phyloP scores from a whole-genome alignment of 176 grass and related monocot species.

The Juncus effusus region DNA sequence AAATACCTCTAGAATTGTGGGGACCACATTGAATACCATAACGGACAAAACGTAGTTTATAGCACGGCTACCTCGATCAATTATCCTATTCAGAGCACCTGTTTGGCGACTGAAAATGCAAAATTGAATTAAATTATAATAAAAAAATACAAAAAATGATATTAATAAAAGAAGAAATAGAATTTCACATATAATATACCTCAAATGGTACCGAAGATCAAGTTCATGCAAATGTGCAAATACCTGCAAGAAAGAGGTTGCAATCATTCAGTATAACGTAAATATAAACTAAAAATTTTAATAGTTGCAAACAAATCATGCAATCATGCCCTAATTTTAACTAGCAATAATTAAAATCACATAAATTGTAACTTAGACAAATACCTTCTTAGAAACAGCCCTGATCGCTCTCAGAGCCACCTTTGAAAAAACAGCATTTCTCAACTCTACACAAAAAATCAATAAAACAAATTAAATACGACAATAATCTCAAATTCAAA shows the following conservation, averaged over 20 bases:
- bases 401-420: constrained; percentile 92
- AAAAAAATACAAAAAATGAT: constrained; percentile 13
- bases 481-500: constrained; percentile 4
- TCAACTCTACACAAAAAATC: constrained; percentile 58
- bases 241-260: constrained; percentile 41
- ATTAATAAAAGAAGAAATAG: not conserved
- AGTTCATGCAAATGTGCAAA: constrained; percentile 96
- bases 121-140: constrained; percentile 15
- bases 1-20: constrained; percentile 88
- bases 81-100: constrained; percentile 92
- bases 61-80: constrained; percentile 92
- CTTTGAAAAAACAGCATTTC: constrained; percentile 95
- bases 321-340: no score
- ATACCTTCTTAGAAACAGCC: constrained; percentile 83
- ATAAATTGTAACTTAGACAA: not conserved
- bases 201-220: constrained; percentile 97
- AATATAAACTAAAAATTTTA: no score
- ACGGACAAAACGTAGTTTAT: constrained; percentile 96
- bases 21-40: constrained; percentile 95
- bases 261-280: not conserved
- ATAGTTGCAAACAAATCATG: no score
- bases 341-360: no score
- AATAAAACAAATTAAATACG: constrained; percentile 24
- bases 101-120: constrained; percentile 86
- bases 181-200: constrained; percentile 39